Base-by-base conservation (phyloP, 805 yeast genomes). In the Nematodospora valgi region DNA sequence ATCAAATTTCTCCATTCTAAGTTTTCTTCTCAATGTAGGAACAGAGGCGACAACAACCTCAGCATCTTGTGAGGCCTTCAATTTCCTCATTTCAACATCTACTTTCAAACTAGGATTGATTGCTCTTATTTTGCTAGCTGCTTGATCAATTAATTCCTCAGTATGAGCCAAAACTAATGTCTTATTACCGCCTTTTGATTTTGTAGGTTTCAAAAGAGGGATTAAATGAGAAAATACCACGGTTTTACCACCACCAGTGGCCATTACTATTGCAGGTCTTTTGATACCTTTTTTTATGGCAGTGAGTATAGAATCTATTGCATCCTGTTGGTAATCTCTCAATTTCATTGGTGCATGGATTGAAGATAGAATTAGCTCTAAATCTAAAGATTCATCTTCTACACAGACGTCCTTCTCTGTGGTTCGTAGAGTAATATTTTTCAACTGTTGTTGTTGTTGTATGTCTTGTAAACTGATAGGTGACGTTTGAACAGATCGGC, bases 221-320 rank as follows among this genome's bases (percentile, higher is more conserved):
- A 83, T 72, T 27, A 82, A 45, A 43, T 72, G 72, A 0, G 84
- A 57, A 51, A 86, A 83, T 1, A 86, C 78, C 9, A 87, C 86
- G 0, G 97, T 89, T 49, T 89, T 89, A 4, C 98, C 98, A 9
- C 95, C 93, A 0, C 98, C 98, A 0, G 98, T 91, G 10, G 96
- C 95, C 24, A 89, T 56, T 19, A 87, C 82, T 2, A 87, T 88
- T 0, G 91, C 96, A 0, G 87, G 74, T 31, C 93, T 64, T 13
- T 68, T 57, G 2, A 57, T 46, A 1, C 81, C 80, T 2, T 46
- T 20, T 0, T 58, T 48, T 2, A 82, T 52, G 0, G 86, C 71
- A 0, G 56, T 45, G 1, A 78, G 46, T 22, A 89, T 78, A 0
- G 68, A 54, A 1, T 71, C 52, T 2, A 88, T 73, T 34, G 95